These are phyloP conservation scores for Arachis stenosperma DNA, from an alignment of 306 rosid species.

Conservation along the genomic window DNA sequence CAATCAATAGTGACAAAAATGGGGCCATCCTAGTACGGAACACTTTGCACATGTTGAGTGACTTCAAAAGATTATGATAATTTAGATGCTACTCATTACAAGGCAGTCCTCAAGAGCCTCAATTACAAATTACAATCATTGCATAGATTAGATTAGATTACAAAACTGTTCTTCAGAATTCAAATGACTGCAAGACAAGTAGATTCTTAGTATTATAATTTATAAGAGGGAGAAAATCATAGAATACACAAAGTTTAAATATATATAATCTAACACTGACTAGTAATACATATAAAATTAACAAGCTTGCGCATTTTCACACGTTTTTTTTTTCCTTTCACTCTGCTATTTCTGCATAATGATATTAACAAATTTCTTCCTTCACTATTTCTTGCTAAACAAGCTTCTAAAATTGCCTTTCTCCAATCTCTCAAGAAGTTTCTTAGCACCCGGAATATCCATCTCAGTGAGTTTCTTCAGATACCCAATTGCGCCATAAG, in stretches of 20 bases:
- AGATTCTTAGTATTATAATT: constrained; percentile 3
- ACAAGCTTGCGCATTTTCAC: constrained; percentile 42
- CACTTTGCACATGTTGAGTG: too few relatives aligned
- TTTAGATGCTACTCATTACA: too few relatives aligned
- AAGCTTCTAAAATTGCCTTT: constrained; percentile 77
- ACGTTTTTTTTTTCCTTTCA: neutral
- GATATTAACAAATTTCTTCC: constrained; percentile 13
- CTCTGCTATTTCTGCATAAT: constrained; percentile 46
- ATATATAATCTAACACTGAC: constrained; percentile 26
- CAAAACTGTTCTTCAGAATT: neutral
- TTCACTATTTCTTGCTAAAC: constrained; percentile 64
- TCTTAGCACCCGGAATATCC: constrained; percentile 88
- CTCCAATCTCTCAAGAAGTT: constrained; percentile 76
- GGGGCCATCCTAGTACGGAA: too few relatives aligned
- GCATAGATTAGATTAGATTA: neutral
- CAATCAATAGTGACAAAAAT: too few relatives aligned
- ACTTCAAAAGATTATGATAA: too few relatives aligned
- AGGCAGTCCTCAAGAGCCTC: too few relatives aligned
- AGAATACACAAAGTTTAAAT: constrained; percentile 1
- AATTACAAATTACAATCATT: neutral
- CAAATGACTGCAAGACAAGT: neutral
- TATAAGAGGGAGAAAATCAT: neutral
- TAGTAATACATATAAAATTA: constrained; percentile 38
- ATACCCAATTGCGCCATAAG: constrained; percentile 94
- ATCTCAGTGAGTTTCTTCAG: constrained; percentile 90